Conservation (phyloP, 768 basidiomycete genomes). For the Lentinula sp. region DNA sequence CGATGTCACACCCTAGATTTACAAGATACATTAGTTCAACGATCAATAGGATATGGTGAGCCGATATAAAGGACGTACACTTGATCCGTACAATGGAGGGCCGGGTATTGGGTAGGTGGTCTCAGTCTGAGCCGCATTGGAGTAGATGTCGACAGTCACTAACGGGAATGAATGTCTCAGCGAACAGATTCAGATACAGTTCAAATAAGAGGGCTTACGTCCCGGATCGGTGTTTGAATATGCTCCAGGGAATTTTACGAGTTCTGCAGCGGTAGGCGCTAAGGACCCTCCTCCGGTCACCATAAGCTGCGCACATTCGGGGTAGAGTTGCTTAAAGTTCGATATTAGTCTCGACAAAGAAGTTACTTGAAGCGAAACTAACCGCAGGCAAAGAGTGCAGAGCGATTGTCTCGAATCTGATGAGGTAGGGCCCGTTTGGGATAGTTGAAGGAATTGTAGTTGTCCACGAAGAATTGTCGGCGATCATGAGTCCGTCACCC, state of each 20-base stretch:
- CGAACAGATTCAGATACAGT: background rate
- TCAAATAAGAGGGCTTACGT: slow-evolving; percentile 27
- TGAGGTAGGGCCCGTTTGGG: slow-evolving; percentile 37
- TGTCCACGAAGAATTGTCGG: slow-evolving; percentile 39
- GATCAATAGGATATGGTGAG: background rate
- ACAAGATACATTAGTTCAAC: background rate
- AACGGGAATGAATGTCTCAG: background rate
- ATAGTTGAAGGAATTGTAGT: slow-evolving; percentile 37
- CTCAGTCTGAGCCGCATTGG: slow-evolving; percentile 27
- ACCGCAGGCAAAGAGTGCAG: slow-evolving; percentile 49
- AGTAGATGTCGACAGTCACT: slow-evolving; percentile 31
- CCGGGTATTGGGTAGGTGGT: slow-evolving; percentile 40
- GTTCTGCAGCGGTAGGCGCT: slow-evolving; percentile 35
- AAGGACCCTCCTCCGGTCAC: slow-evolving; percentile 35
- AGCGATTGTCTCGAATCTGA: slow-evolving; percentile 46
- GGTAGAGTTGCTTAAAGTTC: slow-evolving; percentile 54
- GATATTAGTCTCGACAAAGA: background rate
- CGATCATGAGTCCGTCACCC: slow-evolving; percentile 40
- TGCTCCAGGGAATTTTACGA: slow-evolving; percentile 42
- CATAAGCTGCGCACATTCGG: slow-evolving; percentile 44
- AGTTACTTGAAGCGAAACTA: slow-evolving; percentile 6
- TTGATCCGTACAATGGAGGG: slow-evolving; percentile 29
- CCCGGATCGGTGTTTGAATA: slow-evolving; percentile 39
- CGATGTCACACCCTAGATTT: slow-evolving; percentile 1
- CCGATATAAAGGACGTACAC: background rate